A percentile compares a stretch with the other conserved stretches of the same genome.
phyloP scores from a whole-genome alignment of 2,329 filamentous ascomycete species.

The Trichophyton benhamiae region DNA sequence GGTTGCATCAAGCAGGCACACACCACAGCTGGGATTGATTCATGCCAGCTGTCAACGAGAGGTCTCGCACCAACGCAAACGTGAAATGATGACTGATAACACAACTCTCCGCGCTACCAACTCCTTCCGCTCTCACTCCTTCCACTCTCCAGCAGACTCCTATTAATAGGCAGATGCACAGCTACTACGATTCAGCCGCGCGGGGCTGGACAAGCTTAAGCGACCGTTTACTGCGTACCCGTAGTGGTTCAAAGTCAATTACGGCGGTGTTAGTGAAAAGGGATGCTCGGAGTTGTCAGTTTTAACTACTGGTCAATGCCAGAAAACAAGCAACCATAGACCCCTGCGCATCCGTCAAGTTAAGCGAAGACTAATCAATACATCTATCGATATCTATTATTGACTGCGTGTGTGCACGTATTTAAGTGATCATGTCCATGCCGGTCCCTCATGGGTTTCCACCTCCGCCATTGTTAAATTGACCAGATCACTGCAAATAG shows the following conservation, averaged over 20 bases:
- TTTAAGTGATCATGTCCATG: background rate
- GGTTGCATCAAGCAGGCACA: background rate
- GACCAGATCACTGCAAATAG: background rate
- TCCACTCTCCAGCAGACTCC: background rate
- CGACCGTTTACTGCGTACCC: background rate
- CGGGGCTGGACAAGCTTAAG: background rate
- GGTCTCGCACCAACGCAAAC: background rate
- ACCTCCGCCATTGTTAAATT: too few species aligned
- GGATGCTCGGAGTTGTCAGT: background rate
- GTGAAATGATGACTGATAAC: background rate
- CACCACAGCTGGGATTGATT: background rate
- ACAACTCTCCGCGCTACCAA: background rate
- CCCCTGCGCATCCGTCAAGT: background rate
- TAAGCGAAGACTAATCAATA: background rate
- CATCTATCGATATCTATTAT: background rate
- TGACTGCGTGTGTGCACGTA: background rate
- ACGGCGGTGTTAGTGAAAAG: background rate
- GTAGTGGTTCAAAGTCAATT: background rate
- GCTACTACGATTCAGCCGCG: background rate
- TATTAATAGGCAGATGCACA: background rate
- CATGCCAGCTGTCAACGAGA: background rate
- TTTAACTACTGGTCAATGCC: background rate
- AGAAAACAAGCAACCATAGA: conserved; percentile 1
- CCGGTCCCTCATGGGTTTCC: too few species aligned
- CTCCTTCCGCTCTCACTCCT: background rate